These are phyloP conservation scores for Periconia digitata DNA, from an alignment of 2,329 filamentous ascomycete genomes.

Conservation along the genomic window DNA sequence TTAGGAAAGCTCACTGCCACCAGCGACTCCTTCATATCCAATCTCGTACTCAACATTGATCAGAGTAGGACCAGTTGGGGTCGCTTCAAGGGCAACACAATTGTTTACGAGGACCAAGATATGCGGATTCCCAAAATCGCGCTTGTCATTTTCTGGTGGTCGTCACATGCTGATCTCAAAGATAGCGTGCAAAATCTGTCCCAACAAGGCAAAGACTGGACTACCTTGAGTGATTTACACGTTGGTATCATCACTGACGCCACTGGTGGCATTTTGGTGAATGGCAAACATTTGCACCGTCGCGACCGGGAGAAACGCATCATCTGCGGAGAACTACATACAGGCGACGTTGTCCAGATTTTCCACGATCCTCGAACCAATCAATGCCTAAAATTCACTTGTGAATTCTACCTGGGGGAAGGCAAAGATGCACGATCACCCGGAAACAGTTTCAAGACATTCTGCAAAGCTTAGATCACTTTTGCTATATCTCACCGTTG, in stretches of 20 bases:
- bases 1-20: conserved; percentile 70
- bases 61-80: conserved; percentile 76
- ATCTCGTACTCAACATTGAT: conserved; percentile 64
- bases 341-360: conserved; percentile 75
- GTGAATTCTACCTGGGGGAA: conserved; percentile 47
- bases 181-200: conserved; percentile 54
- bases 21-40: conserved; percentile 64
- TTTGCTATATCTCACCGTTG: neutral
- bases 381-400: conserved; percentile 45
- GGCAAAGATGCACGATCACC: conserved; percentile 31
- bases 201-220: conserved; percentile 56
- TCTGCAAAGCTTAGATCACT: conserved; percentile 14
- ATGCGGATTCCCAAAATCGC: conserved; percentile 78
- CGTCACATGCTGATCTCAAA: conserved; percentile 68
- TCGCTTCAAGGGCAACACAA: conserved; percentile 67
- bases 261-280: conserved; percentile 73
- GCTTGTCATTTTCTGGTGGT: conserved; percentile 65
- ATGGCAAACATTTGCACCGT: conserved; percentile 66
- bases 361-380: conserved; percentile 55
- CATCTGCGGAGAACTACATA: conserved; percentile 68
- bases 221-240: conserved; percentile 57
- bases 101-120: conserved; percentile 67
- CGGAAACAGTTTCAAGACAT: conserved; percentile 28
- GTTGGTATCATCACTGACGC: conserved; percentile 80
- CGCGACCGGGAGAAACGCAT: conserved; percentile 53